These are phyloP conservation scores for Pseudogymnoascus verrucosus DNA, from an alignment of 2,329 filamentous ascomycete genomes.

Conservation along the genomic window DNA sequence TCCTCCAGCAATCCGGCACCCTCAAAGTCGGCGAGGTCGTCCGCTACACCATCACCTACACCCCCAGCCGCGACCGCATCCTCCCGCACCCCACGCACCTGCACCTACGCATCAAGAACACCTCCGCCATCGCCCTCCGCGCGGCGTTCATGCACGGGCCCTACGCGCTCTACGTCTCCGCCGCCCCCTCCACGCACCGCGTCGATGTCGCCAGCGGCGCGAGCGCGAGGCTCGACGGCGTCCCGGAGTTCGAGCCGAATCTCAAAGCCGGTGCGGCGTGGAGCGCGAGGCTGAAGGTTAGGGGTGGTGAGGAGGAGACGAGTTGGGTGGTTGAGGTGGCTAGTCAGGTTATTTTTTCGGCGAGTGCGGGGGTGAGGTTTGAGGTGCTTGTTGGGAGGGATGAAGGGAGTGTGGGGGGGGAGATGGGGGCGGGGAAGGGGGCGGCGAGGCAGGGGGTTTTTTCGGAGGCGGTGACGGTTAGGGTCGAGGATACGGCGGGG, in stretches of 20 bases:
- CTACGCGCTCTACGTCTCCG: slow-evolving; percentile 80
- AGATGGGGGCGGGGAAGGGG: slow-evolving; percentile 39
- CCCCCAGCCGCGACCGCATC: slow-evolving; percentile 79
- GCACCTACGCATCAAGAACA: slow-evolving; percentile 84
- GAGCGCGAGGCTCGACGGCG: slow-evolving; percentile 44
- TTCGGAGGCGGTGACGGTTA: slow-evolving; percentile 69
- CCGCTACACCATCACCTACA: slow-evolving; percentile 88
- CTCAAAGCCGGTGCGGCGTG: slow-evolving; percentile 89
- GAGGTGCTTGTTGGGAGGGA: slow-evolving; percentile 83
- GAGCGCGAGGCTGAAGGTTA: slow-evolving; percentile 67
- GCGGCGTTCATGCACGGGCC: slow-evolving; percentile 95
- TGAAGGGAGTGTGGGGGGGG: slow-evolving; percentile 45
- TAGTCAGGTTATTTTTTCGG: slow-evolving; percentile 91
- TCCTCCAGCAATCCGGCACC: slow-evolving; percentile 82
- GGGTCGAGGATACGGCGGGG: slow-evolving; percentile 78
- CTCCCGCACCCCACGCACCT: slow-evolving; percentile 75
- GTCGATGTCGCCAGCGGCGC: neutral
- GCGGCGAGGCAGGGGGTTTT: slow-evolving; percentile 58
- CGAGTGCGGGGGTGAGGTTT: slow-evolving; percentile 77
- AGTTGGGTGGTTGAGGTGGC: slow-evolving; percentile 88
- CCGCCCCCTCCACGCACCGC: slow-evolving; percentile 65
- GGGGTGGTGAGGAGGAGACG: slow-evolving; percentile 29
- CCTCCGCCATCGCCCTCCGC: slow-evolving; percentile 78
- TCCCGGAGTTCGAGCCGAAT: slow-evolving; percentile 91
- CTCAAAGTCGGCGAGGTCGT: slow-evolving; percentile 93